Evolutionary conservation across 225 moss, liverwort and hornwort genomes (phyloP), one percentile per base, ranked within the genome.

Genomic region (Physcomitrellopsis africana): DNA sequence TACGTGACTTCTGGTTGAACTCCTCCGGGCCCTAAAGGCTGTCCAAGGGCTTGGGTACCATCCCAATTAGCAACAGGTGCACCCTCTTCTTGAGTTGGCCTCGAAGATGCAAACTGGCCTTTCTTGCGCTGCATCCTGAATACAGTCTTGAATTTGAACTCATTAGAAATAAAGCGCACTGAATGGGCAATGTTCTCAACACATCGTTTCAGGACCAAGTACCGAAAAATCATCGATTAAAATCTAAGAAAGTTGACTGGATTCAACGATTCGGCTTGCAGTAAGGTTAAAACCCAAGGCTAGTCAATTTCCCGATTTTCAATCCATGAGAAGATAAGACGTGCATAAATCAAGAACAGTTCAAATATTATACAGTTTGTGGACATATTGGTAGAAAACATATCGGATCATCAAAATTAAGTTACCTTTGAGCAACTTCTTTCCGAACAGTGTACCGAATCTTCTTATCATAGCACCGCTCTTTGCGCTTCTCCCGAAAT

Each of bases 101-200:
- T 85, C 53, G 94, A 94, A 22, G 96, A 96, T 16, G 94, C 96
- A 60, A 96, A 96, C 69, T 96, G 94, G 20, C 96, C 96, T 74
- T 96, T 96, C 71, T 94, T 94, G 13, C 96, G 87, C 77, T 92
- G 94, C 94, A 96, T 96, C 79, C 93, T 92, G 86, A 62, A 82
- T 42, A 51, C 18, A 72, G 18, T 59, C 37, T 12, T 32, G 27
- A 4, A 32, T 24, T 56, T 46, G 41, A 74, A 16, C 73, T 14
- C 63, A 52, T 82, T 63, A 77, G 23, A 63, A 76, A 57, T 0
- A 3, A 61, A 72, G 55, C 58, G 55, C 1, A 51, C 19, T 9
- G 43, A n/a, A 53, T 53, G 68, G 0, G 17, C 16, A 3, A 12
- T 43, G 18, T 3, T 12, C 42, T 0, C 11, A 63, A 0, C 14